Evolutionary conservation across 768 basidiomycete genomes (phyloP), one percentile per base, ranked within the genome.

Genomic region (Calocybe cyanea): DNA sequence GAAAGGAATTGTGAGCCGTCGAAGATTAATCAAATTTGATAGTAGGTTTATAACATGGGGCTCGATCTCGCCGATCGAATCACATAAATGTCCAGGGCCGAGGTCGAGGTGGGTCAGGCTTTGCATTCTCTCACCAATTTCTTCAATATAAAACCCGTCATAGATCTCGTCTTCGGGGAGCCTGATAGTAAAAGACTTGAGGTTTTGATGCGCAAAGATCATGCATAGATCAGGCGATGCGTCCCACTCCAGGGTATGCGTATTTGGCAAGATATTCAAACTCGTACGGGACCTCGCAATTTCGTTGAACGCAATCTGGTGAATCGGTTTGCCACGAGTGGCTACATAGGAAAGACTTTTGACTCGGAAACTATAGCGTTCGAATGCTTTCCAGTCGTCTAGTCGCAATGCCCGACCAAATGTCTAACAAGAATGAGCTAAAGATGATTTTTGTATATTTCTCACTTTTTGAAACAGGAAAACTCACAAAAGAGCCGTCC

Each of bases 201-300:
- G 63, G 37, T 68, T 70, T 25, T 63, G 59, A 55, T 81, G 78
- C 72, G 84, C 79, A 61, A 85, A 84, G 43, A 83, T 55, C 20
- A 78, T 69, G 32, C 60, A 65, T 9, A 65, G 54, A 15, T 51
- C 34, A 3, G 66, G 54, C 0, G 58, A 46, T 1, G 58, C 66
- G 21, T 59, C 56, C 80, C 81, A 85, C 13, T 69, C 61, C 4
- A 86, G 64, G 2, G 68, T 66, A 33, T 72, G 70, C 46, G 81
- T 62, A 51, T 75, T 75, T 6, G 83, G 83, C 2, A 85, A 58
- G 40, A 84, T 71, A 41, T 74, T 66, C 24, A 81, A 55, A 9
- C 64, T 68, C 0, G 75, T 72, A 2, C 83, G 70, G 8, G 81
- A 77, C 35, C 77, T 69, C 0, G 78, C 77, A 7, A 83, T 67